phyloP scores from a whole-genome alignment of 2,329 filamentous ascomycete species.

The Aureobasidium sp. region DNA sequence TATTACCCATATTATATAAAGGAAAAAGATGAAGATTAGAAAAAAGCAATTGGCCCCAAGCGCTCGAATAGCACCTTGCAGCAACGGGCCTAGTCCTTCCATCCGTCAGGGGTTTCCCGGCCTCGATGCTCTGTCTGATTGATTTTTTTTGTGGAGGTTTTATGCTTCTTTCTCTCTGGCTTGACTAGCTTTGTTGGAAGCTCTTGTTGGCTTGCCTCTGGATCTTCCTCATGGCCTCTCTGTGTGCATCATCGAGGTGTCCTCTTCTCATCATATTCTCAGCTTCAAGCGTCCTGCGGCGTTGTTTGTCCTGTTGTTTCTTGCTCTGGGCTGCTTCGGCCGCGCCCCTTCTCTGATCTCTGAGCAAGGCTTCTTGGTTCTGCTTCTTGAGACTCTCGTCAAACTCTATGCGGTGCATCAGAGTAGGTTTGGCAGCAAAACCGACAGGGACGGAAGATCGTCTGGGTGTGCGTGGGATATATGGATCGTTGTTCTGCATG shows the following conservation, averaged over 20 bases:
- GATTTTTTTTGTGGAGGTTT: not conserved
- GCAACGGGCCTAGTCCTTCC: not conserved
- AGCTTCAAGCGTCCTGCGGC: slow-evolving; percentile 33
- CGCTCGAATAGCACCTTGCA: not conserved
- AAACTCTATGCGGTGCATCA: slow-evolving; percentile 24
- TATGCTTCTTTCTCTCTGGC: not conserved
- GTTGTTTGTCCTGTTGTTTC: slow-evolving; percentile 23
- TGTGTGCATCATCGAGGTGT: slow-evolving; percentile 66
- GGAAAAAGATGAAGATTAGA: not conserved
- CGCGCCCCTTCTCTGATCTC: not conserved
- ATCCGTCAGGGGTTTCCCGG: too few relatives aligned
- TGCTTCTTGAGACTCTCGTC: slow-evolving; percentile 43
- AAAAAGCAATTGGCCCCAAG: not conserved
- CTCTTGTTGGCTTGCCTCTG: slow-evolving; percentile 50
- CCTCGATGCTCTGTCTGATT: not conserved
- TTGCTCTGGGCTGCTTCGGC: slow-evolving; percentile 41
- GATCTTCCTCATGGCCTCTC: slow-evolving; percentile 72
- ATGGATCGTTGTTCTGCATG: not conserved
- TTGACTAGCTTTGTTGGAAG: not conserved
- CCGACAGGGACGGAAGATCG: not conserved
- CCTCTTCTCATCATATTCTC: slow-evolving; percentile 70
- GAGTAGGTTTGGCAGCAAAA: slow-evolving; percentile 12
- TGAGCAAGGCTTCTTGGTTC: slow-evolving; percentile 43
- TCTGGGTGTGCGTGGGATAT: slow-evolving; percentile 12
- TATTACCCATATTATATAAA: not conserved